These are phyloP conservation scores for Ophiostoma novo-ulmi DNA, from an alignment of 2,329 filamentous ascomycete genomes.

Conservation along the genomic window DNA sequence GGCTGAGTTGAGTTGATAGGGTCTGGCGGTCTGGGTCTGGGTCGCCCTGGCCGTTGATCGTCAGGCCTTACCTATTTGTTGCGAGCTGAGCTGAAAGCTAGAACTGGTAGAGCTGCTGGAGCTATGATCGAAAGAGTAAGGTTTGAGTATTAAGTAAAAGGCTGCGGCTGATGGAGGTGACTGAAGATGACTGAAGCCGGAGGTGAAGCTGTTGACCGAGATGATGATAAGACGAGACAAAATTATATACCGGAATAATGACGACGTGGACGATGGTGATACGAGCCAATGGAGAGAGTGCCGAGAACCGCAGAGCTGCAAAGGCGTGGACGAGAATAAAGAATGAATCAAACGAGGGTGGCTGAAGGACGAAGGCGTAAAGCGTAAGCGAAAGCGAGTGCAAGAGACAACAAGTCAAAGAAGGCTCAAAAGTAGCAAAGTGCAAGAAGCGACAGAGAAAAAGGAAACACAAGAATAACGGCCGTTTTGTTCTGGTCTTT, in stretches of 20 bases:
- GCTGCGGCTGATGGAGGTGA: background rate
- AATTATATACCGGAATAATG: background rate
- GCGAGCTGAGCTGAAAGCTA: background rate
- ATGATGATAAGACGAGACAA: background rate
- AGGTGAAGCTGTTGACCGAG: background rate
- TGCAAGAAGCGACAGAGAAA: background rate
- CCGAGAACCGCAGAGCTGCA: background rate
- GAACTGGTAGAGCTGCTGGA: background rate
- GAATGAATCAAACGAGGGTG: background rate
- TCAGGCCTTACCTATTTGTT: conserved; percentile 3
- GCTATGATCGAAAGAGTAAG: background rate
- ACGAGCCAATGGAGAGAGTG: background rate
- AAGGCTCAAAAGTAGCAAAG: background rate
- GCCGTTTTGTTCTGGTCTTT: background rate
- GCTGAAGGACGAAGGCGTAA: background rate
- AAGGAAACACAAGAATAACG: background rate
- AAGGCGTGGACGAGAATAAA: background rate
- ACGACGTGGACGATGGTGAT: background rate
- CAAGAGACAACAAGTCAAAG: background rate
- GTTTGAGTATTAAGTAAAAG: background rate
- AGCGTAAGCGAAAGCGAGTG: background rate
- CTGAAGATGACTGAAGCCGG: background rate
- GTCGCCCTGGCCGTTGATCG: conserved; percentile 1
- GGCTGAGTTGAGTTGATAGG: background rate
- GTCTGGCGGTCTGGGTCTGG: background rate